Evolutionary conservation across 345 rosid genomes (phyloP), one percentile per base, ranked within the genome.

Genomic region (Kandelia obovata): DNA sequence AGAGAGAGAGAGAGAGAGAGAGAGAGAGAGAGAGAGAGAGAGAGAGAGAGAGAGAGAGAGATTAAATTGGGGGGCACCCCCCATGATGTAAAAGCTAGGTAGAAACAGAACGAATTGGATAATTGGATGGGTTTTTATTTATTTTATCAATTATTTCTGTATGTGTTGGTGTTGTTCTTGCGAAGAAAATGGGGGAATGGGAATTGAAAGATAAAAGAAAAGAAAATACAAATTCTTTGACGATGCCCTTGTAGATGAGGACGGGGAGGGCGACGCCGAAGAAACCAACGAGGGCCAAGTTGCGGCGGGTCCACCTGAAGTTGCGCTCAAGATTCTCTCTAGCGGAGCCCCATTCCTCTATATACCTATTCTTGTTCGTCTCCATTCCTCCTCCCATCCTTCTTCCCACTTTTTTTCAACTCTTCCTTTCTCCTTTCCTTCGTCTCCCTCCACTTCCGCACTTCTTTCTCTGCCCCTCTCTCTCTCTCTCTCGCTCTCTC

Each of bases 331-430:
- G 88, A 72, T 83, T 95, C 93, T 95, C 99, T 1, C 99, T 84
- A 0, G 83, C 91, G 0, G 83, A 17, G 79, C 96, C 16, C 97
- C 99, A 95, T 0, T 95, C 97, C 79, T 95, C 99, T 43, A 95
- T 87, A 87, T 86, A 92, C 77, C 52, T 87, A 82, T 95, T 95
- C 87, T 88, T 95, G 88, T 89, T 85, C 5, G 90, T 58, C 65
- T 90, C 97, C 99, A 89, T 95, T 55, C 99, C 97, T 75, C 97
- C 98, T 11, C 90, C 92, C 98, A 92, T 92, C 67, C 80, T 80
- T 0, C 1, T 19, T 79, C 1, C 26, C 23, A 4, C 17, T 4
- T 9, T 55, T 21, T 52, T 5, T 28, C 30, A 28, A 28, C 30
- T 20, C 15, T 16, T n/a, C 13, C 19, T 21, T n/a, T 32, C 25